These are phyloP conservation scores for Panus rudis DNA, from an alignment of 768 basidiomycete genomes.

Conservation along the genomic window DNA sequence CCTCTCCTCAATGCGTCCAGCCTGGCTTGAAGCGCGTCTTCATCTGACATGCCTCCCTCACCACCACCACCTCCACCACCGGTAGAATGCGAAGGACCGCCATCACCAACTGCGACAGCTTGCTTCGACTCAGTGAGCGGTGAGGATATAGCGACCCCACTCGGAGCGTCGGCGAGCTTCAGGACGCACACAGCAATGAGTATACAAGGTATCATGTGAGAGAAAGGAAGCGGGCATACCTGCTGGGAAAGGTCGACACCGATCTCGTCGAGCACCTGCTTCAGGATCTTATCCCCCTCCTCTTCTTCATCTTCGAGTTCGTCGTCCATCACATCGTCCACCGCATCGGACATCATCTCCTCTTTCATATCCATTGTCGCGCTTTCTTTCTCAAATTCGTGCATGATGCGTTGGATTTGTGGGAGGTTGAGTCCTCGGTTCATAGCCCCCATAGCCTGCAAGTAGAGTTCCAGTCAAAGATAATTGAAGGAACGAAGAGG, in stretches of 20 bases:
- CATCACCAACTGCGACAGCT: constrained; percentile 82
- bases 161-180: constrained; percentile 82
- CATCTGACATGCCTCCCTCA: constrained; percentile 52
- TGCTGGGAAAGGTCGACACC: constrained; percentile 88
- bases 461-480: neutral
- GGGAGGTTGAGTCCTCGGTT: constrained; percentile 94
- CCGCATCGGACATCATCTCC: constrained; percentile 99
- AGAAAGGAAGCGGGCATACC: constrained; percentile 31
- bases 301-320: constrained; percentile 91
- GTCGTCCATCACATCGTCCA: constrained; percentile 94
- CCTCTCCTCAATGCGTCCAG: constrained; percentile 82
- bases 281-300: constrained; percentile 92
- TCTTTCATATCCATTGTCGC: constrained; percentile 99
- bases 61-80: constrained; percentile 32
- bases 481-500: too few species aligned
- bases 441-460: constrained; percentile 96
- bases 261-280: constrained; percentile 95
- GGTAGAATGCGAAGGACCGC: constrained; percentile 30
- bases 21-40: constrained; percentile 91
- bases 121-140: constrained; percentile 59
- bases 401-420: constrained; percentile 92
- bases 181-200: constrained; percentile 1
- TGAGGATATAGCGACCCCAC: constrained; percentile 55
- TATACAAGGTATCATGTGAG: neutral
- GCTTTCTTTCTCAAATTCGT: constrained; percentile 95